Percentiles rank a stretch among this genome's conserved stretches.
Evolutionary conservation across 2,329 filamentous ascomycete genomes (phyloP).

Genomic region (Cordyceps pruinosa): DNA sequence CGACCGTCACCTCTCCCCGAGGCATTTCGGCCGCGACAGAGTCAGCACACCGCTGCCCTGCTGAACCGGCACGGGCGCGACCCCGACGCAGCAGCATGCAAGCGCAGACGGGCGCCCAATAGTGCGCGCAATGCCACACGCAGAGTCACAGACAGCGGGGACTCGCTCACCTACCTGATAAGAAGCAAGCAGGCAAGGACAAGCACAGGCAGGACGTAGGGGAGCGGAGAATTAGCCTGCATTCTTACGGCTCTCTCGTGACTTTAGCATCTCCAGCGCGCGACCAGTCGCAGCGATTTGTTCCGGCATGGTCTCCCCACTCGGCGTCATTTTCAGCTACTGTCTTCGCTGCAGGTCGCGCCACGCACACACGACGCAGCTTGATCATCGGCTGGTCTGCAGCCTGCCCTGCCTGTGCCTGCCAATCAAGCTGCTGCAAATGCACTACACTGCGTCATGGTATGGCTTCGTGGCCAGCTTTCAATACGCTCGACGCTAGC

Average conservation of each 20-base stretch:
- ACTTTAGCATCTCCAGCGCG: not conserved
- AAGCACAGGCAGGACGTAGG: too few relatives aligned
- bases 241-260: constrained; percentile 9
- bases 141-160: constrained; percentile 2
- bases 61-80: not conserved
- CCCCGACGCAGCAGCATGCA: not conserved
- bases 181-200: too few relatives aligned
- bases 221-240: constrained; percentile 2
- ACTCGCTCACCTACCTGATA: constrained; percentile 6
- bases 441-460: not conserved
- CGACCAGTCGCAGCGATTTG: constrained; percentile 1
- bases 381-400: constrained; percentile 6
- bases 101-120: not conserved
- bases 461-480: not conserved
- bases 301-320: constrained; percentile 2
- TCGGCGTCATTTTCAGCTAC: constrained; percentile 12
- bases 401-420: not conserved
- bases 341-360: constrained; percentile 10
- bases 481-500: not conserved
- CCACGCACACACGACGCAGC: constrained; percentile 7
- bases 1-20: not conserved
- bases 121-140: not conserved
- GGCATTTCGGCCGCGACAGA: constrained; percentile 1
- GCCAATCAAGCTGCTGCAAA: not conserved
- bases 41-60: constrained; percentile 5